Evolutionary conservation across 1,284 basidiomycete genomes (phyloP), one percentile per base, ranked within the genome.

Genomic region (Xanthoconium separans): DNA sequence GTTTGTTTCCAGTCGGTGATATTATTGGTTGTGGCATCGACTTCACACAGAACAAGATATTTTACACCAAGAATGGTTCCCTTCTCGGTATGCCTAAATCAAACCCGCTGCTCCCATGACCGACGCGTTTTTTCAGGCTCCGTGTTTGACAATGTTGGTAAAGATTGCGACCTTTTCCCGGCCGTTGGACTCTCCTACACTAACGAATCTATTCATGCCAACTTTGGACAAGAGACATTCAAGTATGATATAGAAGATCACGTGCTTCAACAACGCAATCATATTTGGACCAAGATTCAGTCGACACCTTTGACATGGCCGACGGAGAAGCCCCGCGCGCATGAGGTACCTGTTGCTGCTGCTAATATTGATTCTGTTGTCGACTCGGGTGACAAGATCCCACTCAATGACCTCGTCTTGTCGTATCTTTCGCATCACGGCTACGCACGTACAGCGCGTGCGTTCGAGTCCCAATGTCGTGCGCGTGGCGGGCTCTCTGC

Each of bases 11-110:
- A 93, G 91, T 84, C 49, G 89, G 88, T 10, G 94, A 98, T 68
- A 74, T 87, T 18, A 81, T 98, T 57, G 94, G 94, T 11, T 94
- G 91, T 64, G 94, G 95, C 0, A 81, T 98, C 55, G 93, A 97
- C 71, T 95, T 92, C 65, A 87, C 84, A 22, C 83, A 80, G 13
- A 78, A 87, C 53, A 79, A 79, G 54, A 87, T 85, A 0, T 97
- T 98, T 73, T 96, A 89, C 69, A 97, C 95, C 22, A 94, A 90
- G 74, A 96, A 96, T 60, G 92, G 92, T 15, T 72, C 75, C 36
- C 78, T 90, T 57, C 76, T 95, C 47, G 90, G 93, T 89, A 70
- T 51, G 75, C 64, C 36, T 31, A 22, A 47, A 39, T 47, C 44
- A 49, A 51, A 13, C 39, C 18, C 30, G 39, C 27, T 57, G 36